A percentile compares a stretch with the other conserved stretches of the same genome.
Conservation (phyloP, 2,329 filamentous ascomycete species). For the Fusarium fracticaudum region DNA sequence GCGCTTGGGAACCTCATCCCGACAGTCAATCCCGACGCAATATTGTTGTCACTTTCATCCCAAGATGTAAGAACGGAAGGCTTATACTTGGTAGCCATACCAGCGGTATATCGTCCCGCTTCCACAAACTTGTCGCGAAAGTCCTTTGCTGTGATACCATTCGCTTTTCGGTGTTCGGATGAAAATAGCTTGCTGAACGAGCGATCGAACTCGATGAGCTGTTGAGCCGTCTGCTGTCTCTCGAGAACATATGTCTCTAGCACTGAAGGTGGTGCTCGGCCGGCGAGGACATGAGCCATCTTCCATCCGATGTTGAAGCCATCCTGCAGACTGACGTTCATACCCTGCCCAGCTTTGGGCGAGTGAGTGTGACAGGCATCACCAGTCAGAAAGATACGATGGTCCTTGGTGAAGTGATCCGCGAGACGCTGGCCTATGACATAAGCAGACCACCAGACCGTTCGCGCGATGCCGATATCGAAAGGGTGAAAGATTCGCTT, state of each 20-base stretch:
- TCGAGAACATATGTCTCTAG: slow-evolving; percentile 63
- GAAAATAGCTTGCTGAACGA: slow-evolving; percentile 41
- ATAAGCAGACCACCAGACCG: slow-evolving; percentile 49
- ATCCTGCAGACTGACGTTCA: slow-evolving; percentile 79
- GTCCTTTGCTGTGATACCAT: background rate
- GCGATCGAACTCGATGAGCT: slow-evolving; percentile 57
- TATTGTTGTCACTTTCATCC: accelerated
- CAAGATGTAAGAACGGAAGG: slow-evolving; percentile 5
- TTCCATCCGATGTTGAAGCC: slow-evolving; percentile 65
- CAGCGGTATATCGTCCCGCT: slow-evolving; percentile 34
- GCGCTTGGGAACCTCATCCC: slow-evolving; percentile 38
- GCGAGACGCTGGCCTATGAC: slow-evolving; percentile 70
- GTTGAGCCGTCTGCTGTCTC: slow-evolving; percentile 56
- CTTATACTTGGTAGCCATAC: slow-evolving; percentile 20
- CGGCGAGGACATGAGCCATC: slow-evolving; percentile 55
- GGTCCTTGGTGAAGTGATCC: slow-evolving; percentile 53
- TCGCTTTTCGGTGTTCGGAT: slow-evolving; percentile 15
- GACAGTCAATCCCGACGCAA: background rate
- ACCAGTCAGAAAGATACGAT: slow-evolving; percentile 74
- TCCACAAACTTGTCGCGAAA: slow-evolving; percentile 35
- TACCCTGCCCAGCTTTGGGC: slow-evolving; percentile 75
- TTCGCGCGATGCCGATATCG: slow-evolving; percentile 50
- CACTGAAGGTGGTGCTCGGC: background rate
- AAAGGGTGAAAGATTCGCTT: slow-evolving; percentile 65
- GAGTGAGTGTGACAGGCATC: slow-evolving; percentile 63